phyloP scores from a whole-genome alignment of 2,329 filamentous ascomycete species.

The Dactylellina drechsleri region DNA sequence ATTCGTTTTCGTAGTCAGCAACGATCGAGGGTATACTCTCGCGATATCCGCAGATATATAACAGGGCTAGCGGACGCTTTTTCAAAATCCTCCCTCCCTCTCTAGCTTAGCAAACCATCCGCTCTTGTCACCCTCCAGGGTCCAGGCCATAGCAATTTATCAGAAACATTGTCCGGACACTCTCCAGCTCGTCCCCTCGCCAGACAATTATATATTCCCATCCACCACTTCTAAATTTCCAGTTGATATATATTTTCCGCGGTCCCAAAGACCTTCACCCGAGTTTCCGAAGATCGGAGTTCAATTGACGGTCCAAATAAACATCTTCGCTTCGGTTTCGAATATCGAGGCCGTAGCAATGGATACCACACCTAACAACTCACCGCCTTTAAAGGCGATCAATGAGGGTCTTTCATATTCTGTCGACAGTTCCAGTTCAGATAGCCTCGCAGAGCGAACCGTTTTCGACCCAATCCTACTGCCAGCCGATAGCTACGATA shows the following conservation, averaged over 20 bases:
- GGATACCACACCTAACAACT: conserved; percentile 14
- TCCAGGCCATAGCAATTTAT: conserved; percentile 12
- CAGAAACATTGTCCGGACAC: too few species aligned
- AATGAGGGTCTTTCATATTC: conserved; percentile 30
- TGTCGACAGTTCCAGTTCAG: conserved; percentile 41
- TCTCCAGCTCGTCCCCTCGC: background rate
- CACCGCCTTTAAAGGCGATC: conserved; percentile 41
- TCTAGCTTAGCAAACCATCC: conserved; percentile 18
- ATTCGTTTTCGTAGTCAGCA: conserved; percentile 15
- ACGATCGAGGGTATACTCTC: conserved; percentile 3
- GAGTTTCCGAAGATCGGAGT: conserved; percentile 26
- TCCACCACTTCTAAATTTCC: background rate
- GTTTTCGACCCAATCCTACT: conserved; percentile 83
- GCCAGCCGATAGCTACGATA: conserved; percentile 86
- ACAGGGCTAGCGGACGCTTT: conserved; percentile 48
- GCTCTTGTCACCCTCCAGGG: conserved; percentile 14
- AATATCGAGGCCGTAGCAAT: conserved; percentile 10
- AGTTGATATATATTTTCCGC: background rate
- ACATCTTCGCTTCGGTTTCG: background rate
- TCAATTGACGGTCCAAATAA: conserved; percentile 20
- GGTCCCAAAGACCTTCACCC: conserved; percentile 9
- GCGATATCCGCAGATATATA: conserved; percentile 42
- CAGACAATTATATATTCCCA: background rate
- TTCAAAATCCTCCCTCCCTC: conserved; percentile 6
- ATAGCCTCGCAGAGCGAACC: conserved; percentile 65